phyloP scores from a whole-genome alignment of 2,329 filamentous ascomycete species.

The Pseudogymnoascus sp. region DNA sequence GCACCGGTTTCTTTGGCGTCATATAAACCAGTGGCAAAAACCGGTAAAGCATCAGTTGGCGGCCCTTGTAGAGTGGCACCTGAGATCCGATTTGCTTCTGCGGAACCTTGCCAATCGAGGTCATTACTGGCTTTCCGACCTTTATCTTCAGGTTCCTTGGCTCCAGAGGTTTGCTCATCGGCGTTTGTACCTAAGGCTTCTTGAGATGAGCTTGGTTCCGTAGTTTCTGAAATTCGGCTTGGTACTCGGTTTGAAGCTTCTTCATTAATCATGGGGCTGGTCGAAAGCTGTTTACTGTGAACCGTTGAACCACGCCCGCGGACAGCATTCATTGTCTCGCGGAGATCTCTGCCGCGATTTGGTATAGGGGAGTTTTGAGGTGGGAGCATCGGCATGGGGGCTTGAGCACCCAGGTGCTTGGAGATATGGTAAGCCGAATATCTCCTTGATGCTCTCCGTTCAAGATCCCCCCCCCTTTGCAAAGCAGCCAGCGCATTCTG shows the following conservation, averaged over 20 bases:
- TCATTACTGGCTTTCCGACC: neutral
- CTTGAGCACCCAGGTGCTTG: slow-evolving; percentile 80
- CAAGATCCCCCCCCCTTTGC: slow-evolving; percentile 85
- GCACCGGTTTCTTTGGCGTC: slow-evolving; percentile 12
- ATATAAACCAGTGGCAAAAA: slow-evolving; percentile 19
- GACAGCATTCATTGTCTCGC: slow-evolving; percentile 76
- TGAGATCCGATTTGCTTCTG: slow-evolving; percentile 23
- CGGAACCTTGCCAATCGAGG: neutral
- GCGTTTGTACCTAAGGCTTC: slow-evolving; percentile 32
- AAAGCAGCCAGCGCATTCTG: slow-evolving; percentile 84
- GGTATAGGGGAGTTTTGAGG: slow-evolving; percentile 76
- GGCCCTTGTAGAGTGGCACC: slow-evolving; percentile 56
- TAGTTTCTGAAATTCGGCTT: slow-evolving; percentile 54
- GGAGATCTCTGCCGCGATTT: slow-evolving; percentile 74
- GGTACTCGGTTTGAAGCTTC: slow-evolving; percentile 55
- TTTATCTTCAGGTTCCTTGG: slow-evolving; percentile 55
- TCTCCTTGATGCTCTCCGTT: slow-evolving; percentile 82
- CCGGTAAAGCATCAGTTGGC: slow-evolving; percentile 42
- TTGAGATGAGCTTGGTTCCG: slow-evolving; percentile 21
- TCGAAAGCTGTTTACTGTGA: slow-evolving; percentile 37
- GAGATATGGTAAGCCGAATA: slow-evolving; percentile 97
- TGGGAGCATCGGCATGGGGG: slow-evolving; percentile 82
- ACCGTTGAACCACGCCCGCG: slow-evolving; percentile 51
- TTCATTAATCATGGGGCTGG: slow-evolving; percentile 46
- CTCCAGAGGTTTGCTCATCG: slow-evolving; percentile 26